A percentile compares a stretch with the other conserved stretches of the same genome.
Evolutionary conservation across 2,329 filamentous ascomycete genomes (phyloP).

Genomic region (Verticillium nubilum): DNA sequence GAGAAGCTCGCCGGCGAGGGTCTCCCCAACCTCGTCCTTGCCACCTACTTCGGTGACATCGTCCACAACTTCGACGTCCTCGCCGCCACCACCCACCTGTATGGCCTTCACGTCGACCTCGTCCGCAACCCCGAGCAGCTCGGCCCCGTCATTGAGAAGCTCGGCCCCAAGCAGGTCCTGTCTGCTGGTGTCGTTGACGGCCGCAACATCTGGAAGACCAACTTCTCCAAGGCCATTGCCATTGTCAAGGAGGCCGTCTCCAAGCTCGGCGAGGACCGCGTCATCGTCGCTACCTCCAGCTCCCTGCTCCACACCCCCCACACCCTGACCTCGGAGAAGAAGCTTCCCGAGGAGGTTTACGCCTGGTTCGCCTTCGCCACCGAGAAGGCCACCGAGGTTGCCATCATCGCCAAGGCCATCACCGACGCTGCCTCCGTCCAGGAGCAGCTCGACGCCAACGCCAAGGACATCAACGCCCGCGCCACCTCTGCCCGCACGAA

Average conservation of each 20-base stretch:
- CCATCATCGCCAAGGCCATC: constrained; percentile 93
- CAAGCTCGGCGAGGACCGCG: constrained; percentile 93
- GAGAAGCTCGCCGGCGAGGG: constrained; percentile 77
- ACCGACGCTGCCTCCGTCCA: constrained; percentile 84
- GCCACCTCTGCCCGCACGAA: constrained; percentile 93
- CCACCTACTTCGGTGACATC: constrained; percentile 99
- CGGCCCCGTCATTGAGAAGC: constrained; percentile 72
- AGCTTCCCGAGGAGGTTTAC: constrained; percentile 63
- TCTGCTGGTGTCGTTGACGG: constrained; percentile 97
- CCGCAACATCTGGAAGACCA: constrained; percentile 99
- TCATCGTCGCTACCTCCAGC: constrained; percentile 94
- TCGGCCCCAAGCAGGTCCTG: constrained; percentile 84
- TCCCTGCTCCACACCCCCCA: constrained; percentile 98
- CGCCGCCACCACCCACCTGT: constrained; percentile 51
- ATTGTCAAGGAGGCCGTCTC: constrained; percentile 83
- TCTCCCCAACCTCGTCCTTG: constrained; percentile 82
- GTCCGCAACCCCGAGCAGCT: constrained; percentile 99
- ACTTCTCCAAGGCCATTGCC: constrained; percentile 94
- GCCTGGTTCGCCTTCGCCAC: constrained; percentile 98
- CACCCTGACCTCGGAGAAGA: constrained; percentile 98
- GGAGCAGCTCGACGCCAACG: constrained; percentile 91
- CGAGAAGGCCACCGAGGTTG: constrained; percentile 89
- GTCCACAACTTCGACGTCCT: constrained; percentile 97
- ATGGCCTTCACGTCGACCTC: constrained; percentile 90
- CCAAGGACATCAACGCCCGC: constrained; percentile 86